Percentiles rank a stretch among this genome's conserved stretches.
These are phyloP conservation scores for Pseudozyma tsukubaensis DNA, from an alignment of 1,284 basidiomycete species.

Conservation along the genomic window DNA sequence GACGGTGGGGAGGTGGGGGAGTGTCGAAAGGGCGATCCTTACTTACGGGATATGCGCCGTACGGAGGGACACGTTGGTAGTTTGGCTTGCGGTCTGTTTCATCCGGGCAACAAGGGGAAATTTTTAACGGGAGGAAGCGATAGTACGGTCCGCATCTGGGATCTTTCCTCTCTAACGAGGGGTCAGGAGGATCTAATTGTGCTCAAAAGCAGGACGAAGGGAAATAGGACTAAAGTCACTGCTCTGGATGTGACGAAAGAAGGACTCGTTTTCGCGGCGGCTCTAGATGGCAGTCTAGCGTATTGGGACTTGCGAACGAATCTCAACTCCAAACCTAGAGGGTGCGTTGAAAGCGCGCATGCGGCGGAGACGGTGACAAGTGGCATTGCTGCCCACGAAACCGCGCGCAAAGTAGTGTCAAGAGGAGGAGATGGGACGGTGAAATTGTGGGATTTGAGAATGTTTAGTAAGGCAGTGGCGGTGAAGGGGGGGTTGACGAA, in stretches of 20 bases:
- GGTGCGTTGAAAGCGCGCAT: conserved; percentile 87
- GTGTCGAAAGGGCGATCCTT: conserved; percentile 91
- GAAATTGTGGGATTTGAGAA: conserved; percentile 92
- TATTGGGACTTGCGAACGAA: conserved; percentile 93
- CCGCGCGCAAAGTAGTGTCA: conserved; percentile 74
- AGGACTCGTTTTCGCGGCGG: conserved; percentile 71
- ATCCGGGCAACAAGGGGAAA: conserved; percentile 81
- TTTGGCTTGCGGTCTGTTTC: conserved; percentile 88
- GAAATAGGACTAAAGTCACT: conserved; percentile 91
- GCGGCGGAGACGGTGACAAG: conserved; percentile 83
- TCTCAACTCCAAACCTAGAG: conserved; percentile 83
- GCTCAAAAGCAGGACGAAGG: conserved; percentile 93
- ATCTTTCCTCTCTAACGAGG: conserved; percentile 80
- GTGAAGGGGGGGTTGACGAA: conserved; percentile 77
- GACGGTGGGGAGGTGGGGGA: conserved; percentile 54
- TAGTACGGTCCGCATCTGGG: conserved; percentile 97
- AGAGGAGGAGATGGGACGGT: conserved; percentile 93
- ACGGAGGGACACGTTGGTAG: conserved; percentile 95
- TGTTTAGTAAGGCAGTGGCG: conserved; percentile 85
- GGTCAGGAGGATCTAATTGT: conserved; percentile 89
- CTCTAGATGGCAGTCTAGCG: conserved; percentile 88
- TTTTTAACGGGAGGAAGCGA: conserved; percentile 96
- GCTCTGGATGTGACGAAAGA: conserved; percentile 62
- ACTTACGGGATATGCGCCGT: conserved; percentile 97
- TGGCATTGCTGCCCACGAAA: conserved; percentile 81